These are phyloP conservation scores for Gypsophila paniculata DNA, from an alignment of 179 eudicot species.

Conservation along the genomic window DNA sequence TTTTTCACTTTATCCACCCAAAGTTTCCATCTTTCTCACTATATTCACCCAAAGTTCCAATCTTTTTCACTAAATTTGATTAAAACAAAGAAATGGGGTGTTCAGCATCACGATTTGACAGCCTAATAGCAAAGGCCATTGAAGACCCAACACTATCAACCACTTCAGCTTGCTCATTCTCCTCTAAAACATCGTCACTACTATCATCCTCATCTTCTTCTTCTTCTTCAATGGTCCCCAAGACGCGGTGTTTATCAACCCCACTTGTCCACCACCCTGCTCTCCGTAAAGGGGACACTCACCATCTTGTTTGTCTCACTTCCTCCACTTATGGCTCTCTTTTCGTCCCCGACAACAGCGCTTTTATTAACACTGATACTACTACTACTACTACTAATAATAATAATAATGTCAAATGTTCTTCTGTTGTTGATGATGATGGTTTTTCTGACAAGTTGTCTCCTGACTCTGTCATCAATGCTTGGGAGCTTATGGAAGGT, in stretches of 20 bases:
- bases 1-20: background rate
- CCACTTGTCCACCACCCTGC: conserved; percentile 82
- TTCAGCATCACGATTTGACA: conserved; percentile 34
- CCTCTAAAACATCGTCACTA: conserved; percentile 11
- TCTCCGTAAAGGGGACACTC: conserved; percentile 59
- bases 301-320: conserved; percentile 87
- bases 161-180: conserved; percentile 13
- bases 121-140: conserved; percentile 32
- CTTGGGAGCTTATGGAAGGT: conserved; percentile 99
- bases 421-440: conserved; percentile 13
- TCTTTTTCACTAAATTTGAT: background rate
- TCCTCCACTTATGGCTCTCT: conserved; percentile 90
- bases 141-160: conserved; percentile 27
- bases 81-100: conserved; percentile 25
- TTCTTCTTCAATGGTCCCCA: conserved; percentile 21
- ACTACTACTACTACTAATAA: too few species aligned
- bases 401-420: background rate
- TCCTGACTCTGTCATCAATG: conserved; percentile 88
- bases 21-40: too few species aligned
- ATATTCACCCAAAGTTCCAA: background rate
- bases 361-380: too few species aligned
- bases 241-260: conserved; percentile 55
- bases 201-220: conserved; percentile 29
- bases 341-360: conserved; percentile 34
- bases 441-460: conserved; percentile 32